phyloP scores from a whole-genome alignment of 164 flowering plant species.

The Echeveria elegans region DNA sequence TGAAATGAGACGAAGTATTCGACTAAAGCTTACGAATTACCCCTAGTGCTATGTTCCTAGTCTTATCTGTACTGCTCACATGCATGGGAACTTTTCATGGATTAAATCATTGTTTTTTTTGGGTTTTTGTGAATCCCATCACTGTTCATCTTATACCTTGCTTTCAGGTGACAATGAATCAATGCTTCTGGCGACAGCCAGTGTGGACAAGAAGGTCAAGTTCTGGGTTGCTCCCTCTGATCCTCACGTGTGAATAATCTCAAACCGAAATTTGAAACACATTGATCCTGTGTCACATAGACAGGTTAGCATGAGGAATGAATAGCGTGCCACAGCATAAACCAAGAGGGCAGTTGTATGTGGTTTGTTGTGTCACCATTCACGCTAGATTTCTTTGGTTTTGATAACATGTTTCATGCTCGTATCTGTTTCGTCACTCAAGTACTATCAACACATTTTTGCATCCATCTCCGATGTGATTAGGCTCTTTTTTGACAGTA shows the following conservation, averaged over 20 bases:
- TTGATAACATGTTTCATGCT: not conserved
- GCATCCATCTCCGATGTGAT: not conserved
- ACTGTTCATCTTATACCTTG: not conserved
- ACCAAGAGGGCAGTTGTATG: not conserved
- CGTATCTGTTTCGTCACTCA: not conserved
- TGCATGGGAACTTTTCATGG: not conserved
- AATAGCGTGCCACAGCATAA: not conserved
- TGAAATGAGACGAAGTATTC: not conserved
- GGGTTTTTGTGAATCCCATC: not conserved
- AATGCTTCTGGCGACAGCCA: slow-evolving; percentile 57
- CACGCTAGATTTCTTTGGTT: not conserved
- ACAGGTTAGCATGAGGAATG: not conserved
- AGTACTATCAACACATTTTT: not conserved
- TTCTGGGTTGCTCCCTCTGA: slow-evolving; percentile 67
- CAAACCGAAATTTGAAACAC: not conserved
- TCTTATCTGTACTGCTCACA: not conserved
- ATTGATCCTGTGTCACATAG: not conserved
- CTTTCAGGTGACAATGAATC: slow-evolving; percentile 40
- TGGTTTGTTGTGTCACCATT: not conserved
- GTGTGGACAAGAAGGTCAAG: slow-evolving; percentile 90
- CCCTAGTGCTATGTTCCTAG: not conserved
- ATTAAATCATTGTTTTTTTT: not conserved
- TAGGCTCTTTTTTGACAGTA: too few species aligned
- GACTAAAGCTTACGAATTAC: not conserved
- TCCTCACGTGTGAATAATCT: slow-evolving; percentile 14